These are phyloP conservation scores for Claviceps citrina DNA, from an alignment of 2,329 filamentous ascomycete genomes.

Conservation along the genomic window DNA sequence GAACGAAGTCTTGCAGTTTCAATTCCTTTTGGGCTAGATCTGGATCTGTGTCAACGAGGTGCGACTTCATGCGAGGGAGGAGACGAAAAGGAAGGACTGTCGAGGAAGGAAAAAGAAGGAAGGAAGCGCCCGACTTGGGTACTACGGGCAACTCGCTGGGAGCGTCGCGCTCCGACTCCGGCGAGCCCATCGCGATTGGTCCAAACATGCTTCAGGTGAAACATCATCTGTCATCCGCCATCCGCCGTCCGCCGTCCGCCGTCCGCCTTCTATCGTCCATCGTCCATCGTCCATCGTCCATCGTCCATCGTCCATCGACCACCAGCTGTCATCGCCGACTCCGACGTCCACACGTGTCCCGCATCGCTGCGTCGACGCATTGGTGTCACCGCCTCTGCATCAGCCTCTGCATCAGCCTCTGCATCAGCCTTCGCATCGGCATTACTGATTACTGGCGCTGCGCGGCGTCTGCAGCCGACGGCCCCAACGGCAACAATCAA, in stretches of 20 bases:
- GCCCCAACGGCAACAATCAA: neutral
- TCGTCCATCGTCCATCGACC: neutral
- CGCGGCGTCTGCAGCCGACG: neutral
- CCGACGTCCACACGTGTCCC: conserved; percentile 9
- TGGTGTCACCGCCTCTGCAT: neutral
- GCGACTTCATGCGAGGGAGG: neutral
- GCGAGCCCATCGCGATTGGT: too few relatives aligned
- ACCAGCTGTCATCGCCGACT: conserved; percentile 3
- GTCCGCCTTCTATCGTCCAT: neutral
- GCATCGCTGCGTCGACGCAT: neutral
- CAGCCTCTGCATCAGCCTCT: neutral
- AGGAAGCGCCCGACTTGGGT: too few relatives aligned
- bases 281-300: neutral
- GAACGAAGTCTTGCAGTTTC: neutral
- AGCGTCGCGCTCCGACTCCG: too few relatives aligned
- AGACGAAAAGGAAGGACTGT: neutral
- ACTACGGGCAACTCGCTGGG: too few relatives aligned
- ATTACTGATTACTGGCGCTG: too few relatives aligned
- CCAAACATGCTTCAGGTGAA: neutral
- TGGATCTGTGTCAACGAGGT: too few relatives aligned
- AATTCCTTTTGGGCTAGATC: too few relatives aligned
- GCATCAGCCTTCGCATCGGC: neutral
- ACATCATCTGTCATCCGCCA: neutral
- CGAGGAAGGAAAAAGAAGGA: neutral
- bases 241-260: neutral